These are phyloP conservation scores for Lodderomyces pseudojiufengensis DNA, from an alignment of 1,139 yeast species.

Conservation along the genomic window DNA sequence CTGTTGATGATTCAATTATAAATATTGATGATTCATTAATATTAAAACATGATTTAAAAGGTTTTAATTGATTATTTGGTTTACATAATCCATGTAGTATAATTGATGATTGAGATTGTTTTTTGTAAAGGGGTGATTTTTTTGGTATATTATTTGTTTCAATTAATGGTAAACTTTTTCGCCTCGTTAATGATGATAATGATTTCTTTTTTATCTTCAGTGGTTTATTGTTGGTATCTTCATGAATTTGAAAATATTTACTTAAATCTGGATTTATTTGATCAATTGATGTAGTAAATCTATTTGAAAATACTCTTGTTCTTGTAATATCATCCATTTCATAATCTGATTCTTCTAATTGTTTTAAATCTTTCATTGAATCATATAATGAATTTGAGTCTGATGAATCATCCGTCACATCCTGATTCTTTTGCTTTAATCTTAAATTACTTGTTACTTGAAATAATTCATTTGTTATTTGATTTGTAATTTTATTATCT, in stretches of 20 bases:
- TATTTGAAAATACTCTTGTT: constrained; percentile 40
- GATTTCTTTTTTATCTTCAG: constrained; percentile 6
- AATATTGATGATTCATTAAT: constrained; percentile 27
- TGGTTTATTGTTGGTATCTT: constrained; percentile 7
- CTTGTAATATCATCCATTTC: constrained; percentile 48
- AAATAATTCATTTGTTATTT: constrained; percentile 32
- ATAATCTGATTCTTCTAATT: constrained; percentile 24
- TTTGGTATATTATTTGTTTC: constrained; percentile 10
- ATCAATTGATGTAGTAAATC: constrained; percentile 22
- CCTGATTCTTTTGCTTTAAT: constrained; percentile 5
- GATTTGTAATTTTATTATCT: constrained; percentile 13
- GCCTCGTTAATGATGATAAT: constrained; percentile 19
- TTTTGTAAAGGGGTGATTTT: background rate
- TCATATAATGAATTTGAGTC: background rate
- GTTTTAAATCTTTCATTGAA: constrained; percentile 13
- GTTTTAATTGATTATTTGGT: constrained; percentile 31
- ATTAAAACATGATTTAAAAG: constrained; percentile 7
- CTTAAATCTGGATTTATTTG: constrained; percentile 19
- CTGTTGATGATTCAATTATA: constrained; percentile 66
- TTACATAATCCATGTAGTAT: constrained; percentile 30
- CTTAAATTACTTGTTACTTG: constrained; percentile 34
- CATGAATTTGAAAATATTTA: constrained; percentile 19
- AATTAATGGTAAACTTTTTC: constrained; percentile 19
- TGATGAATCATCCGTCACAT: constrained; percentile 24
- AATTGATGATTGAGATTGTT: background rate